Evolutionary conservation across 2,329 filamentous ascomycete species (phyloP).

Genomic region (Ascochyta koolunga): DNA sequence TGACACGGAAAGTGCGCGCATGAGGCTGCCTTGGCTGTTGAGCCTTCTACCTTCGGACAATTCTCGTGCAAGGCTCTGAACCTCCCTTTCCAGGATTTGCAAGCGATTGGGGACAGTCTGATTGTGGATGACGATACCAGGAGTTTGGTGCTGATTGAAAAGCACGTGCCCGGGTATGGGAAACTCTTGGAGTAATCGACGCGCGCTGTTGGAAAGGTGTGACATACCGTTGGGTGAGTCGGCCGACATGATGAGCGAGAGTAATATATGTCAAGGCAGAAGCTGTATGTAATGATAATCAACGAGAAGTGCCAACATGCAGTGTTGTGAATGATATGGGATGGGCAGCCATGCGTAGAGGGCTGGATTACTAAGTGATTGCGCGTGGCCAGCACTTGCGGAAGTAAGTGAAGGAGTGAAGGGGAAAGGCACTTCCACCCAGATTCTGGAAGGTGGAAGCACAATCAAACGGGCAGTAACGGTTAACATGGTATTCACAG

Average conservation of each 20-base stretch:
- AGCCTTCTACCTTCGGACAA: slow-evolving; percentile 1
- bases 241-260: slow-evolving; percentile 18
- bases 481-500: background rate
- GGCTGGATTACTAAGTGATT: background rate
- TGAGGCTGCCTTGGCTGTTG: background rate
- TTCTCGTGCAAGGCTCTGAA: slow-evolving; percentile 2
- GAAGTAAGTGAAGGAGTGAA: background rate
- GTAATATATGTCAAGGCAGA: slow-evolving; percentile 5
- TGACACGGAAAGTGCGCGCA: background rate
- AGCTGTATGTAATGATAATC: background rate
- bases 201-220: background rate
- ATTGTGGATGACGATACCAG: background rate
- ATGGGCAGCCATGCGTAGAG: background rate
- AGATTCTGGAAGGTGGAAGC: background rate
- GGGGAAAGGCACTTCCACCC: background rate
- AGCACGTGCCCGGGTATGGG: background rate
- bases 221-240: background rate
- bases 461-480: background rate
- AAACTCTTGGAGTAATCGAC: background rate
- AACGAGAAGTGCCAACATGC: background rate
- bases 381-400: background rate
- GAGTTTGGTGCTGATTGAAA: background rate
- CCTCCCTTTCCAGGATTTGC: background rate
- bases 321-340: background rate
- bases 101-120: background rate